Base-by-base conservation (phyloP, 1,139 yeast genomes). In the Suhomyces choctaworum region DNA sequence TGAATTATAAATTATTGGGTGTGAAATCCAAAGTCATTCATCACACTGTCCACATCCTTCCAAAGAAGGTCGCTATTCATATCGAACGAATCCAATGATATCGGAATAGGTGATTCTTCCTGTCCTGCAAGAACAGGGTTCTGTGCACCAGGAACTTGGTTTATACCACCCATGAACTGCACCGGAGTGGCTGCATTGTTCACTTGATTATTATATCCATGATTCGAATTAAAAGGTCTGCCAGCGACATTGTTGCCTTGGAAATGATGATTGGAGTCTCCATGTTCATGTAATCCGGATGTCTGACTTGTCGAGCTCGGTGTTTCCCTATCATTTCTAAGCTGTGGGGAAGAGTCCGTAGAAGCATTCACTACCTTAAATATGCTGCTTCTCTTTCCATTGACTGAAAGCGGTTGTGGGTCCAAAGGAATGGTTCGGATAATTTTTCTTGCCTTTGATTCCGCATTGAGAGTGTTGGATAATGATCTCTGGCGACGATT, bases 1-100 rank as follows among this genome's bases (percentile, higher is more conserved):
- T 12, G 19, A 24, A 24, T 19, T 10, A 9, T 13, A 19, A 7
- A 23, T 26, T 22, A 41, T n/a, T 33, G 39, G 7, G 77, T 70
- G 36, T 84, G 87, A 65, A 90, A 89, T 8, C 97, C 97, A 63
- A 89, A 89, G 54, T 89, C 96, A 50, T 86, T 86, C 96, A 90
- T 88, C 41, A 90, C 86, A 35, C 86, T 72, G 46, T 88, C 96
- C 16, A 90, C 95, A 53, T 90, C 96, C 53, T 83, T 84, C 90
- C 95, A 88, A 10, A 88, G 74, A 50, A 82, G 61, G 40, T 84
- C 96, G 23, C 82, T 78, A 39, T 59, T 62, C 41, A 63, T 48
- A 34, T 67, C 74, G 36, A 67, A 54, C 66, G 22, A 63, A 45
- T 16, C 64, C 60, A 11, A 50, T 35, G 36, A 37, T 16, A 36